Evolutionary conservation across 495 filamentous ascomycete genomes (phyloP).

Genomic region (Hypomontagnella submonticulosa): DNA sequence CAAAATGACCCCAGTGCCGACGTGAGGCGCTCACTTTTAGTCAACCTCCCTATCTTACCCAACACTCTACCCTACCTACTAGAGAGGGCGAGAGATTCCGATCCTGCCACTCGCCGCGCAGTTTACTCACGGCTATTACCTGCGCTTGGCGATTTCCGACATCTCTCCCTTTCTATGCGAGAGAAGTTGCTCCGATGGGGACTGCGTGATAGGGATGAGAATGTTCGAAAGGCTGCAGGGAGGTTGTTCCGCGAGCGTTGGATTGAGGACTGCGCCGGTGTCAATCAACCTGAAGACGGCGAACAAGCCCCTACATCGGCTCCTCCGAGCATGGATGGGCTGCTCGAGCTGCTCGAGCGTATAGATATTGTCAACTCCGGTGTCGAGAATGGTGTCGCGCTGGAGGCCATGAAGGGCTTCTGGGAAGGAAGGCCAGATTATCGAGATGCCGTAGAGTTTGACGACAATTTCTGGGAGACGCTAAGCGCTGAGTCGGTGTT

Average conservation of each 20-base stretch:
- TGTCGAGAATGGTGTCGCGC: slow-evolving; percentile 85
- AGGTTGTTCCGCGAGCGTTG: slow-evolving; percentile 92
- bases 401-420: slow-evolving; percentile 93
- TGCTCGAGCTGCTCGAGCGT: slow-evolving; percentile 91
- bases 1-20: slow-evolving; percentile 96
- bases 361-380: slow-evolving; percentile 93
- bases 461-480: slow-evolving; percentile 87
- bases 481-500: slow-evolving; percentile 89
- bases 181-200: slow-evolving; percentile 98
- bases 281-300: slow-evolving; percentile 58
- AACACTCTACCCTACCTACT: slow-evolving; percentile 89
- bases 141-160: slow-evolving; percentile 92
- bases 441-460: slow-evolving; percentile 79
- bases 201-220: slow-evolving; percentile 92
- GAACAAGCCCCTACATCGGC: slow-evolving; percentile 63
- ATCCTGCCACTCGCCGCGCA: slow-evolving; percentile 81
- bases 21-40: slow-evolving; percentile 84
- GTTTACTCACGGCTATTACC: slow-evolving; percentile 91
- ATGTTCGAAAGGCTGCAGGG: slow-evolving; percentile 89
- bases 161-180: slow-evolving; percentile 92
- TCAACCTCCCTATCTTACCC: slow-evolving; percentile 85
- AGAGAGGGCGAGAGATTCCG: slow-evolving; percentile 89
- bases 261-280: slow-evolving; percentile 92
- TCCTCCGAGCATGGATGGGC: slow-evolving; percentile 74
- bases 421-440: slow-evolving; percentile 96